Percentiles rank a stretch among this genome's conserved stretches.
These are phyloP conservation scores for Microsporum ferrugineum DNA, from an alignment of 2,329 filamentous ascomycete genomes.

Conservation along the genomic window DNA sequence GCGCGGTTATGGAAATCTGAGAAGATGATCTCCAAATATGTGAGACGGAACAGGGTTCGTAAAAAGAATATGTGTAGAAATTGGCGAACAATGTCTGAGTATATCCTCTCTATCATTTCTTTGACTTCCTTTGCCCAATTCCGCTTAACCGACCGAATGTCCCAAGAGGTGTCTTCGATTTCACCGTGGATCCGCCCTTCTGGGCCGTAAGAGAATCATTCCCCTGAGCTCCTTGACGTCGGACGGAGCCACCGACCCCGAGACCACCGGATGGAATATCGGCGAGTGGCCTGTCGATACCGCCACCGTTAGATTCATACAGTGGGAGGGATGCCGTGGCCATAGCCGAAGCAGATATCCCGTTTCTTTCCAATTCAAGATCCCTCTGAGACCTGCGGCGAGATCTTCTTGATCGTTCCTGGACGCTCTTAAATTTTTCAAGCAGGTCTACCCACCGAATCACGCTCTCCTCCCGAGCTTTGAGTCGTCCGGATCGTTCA, in stretches of 20 bases:
- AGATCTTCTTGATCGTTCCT: constrained; percentile 68
- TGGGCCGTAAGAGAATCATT: constrained; percentile 31
- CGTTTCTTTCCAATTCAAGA: constrained; percentile 41
- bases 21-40: neutral
- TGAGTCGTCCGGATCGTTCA: constrained; percentile 57
- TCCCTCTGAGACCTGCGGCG: constrained; percentile 43
- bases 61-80: neutral
- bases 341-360: constrained; percentile 23
- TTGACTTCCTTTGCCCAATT: constrained; percentile 52
- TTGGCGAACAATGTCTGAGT: neutral
- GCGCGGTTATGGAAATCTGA: neutral
- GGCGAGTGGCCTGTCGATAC: constrained; percentile 25
- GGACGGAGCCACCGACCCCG: constrained; percentile 14
- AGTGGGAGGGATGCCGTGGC: constrained; percentile 1
- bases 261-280: constrained; percentile 24
- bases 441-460: constrained; percentile 89
- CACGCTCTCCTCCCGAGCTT: constrained; percentile 69
- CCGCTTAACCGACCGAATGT: constrained; percentile 61
- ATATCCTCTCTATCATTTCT: constrained; percentile 21
- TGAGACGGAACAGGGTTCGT: neutral
- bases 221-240: neutral
- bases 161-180: constrained; percentile 52
- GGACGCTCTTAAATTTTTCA: constrained; percentile 85
- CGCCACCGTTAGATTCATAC: constrained; percentile 17
- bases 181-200: constrained; percentile 41